These are phyloP conservation scores for Endocarpon pusillum DNA, from an alignment of 495 filamentous ascomycete species.

Conservation along the genomic window DNA sequence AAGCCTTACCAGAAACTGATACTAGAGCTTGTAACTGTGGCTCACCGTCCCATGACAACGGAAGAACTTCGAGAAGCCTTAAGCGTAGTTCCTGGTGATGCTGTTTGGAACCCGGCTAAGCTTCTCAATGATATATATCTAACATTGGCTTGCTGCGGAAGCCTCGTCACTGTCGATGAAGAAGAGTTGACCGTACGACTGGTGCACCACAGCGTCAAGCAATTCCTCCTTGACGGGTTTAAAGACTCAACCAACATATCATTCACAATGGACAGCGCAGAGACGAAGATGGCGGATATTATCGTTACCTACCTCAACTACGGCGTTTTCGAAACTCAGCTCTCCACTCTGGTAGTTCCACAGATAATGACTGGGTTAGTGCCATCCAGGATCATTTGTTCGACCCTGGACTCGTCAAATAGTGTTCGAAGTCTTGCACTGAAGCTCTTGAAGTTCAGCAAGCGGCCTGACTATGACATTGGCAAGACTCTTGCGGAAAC, in stretches of 20 bases:
- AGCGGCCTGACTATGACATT: constrained; percentile 14
- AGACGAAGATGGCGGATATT: constrained; percentile 16
- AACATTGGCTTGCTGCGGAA: constrained; percentile 21
- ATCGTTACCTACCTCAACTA: constrained; percentile 27
- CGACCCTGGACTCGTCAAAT: no score
- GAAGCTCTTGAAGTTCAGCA: constrained; percentile 13
- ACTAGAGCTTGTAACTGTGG: constrained; percentile 17
- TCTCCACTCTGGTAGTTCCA: constrained; percentile 12
- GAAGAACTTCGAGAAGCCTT: constrained; percentile 27
- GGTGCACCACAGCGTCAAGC: constrained; percentile 26
- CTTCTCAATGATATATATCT: constrained; percentile 20
- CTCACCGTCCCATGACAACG: constrained; percentile 19
- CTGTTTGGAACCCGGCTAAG: constrained; percentile 17
- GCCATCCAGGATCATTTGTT: no score
- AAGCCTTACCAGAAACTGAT: constrained; percentile 12
- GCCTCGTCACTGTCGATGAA: constrained; percentile 28
- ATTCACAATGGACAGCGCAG: constrained; percentile 12
- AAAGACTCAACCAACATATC: constrained; percentile 6
- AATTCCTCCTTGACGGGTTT: constrained; percentile 20
- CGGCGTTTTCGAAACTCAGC: constrained; percentile 16
- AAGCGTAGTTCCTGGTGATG: constrained; percentile 20
- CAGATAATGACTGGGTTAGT: constrained; percentile 10
- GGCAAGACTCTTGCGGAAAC: constrained; percentile 13
- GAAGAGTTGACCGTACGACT: constrained; percentile 22
- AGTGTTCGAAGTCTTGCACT: no score